Evolutionary conservation across 2,329 filamentous ascomycete species (phyloP), one percentile per base, ranked within the genome.

Genomic region (Alternaria sp.): DNA sequence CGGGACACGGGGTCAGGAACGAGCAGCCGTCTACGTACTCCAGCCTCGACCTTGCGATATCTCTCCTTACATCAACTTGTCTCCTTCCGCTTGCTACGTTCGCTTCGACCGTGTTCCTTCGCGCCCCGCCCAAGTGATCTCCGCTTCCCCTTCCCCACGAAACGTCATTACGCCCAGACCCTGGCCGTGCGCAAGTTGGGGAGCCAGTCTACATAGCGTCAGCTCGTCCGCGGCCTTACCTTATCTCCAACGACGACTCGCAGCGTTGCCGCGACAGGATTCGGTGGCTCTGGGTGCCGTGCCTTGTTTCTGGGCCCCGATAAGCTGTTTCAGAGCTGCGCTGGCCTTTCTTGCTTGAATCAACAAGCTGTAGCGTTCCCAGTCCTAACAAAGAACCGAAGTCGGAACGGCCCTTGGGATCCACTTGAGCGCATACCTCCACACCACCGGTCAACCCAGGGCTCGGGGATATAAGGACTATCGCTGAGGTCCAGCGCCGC

Each of bases 371-470:
- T 25, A 47, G 51, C 50, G 26, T 55, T 21, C 25, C 51, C 52
- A 47, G 47, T 44, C 64, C 45, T 50, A 59, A 74, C 73, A 74
- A 74, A 75, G 72, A 73, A 73, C 64, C 71, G 69, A 72, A 61
- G 67, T 71, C 73, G 73, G 75, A 69, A 74, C 64, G 64, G 50
- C 65, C 65, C 62, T 68, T 66, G 51, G 57, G 54, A 32, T 71
- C 74, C 74, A 73, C 71, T 69, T 72, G 69, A 64, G 69, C 73
- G 64, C 73, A 71, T 73, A 73, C 65, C 66, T 69, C 65, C 59
- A 55, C 59, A 68, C 63, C 61, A 58, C 57, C 47, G 26, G 55
- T 64, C 68, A 61, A 65, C 58, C 43, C 61, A 69, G 58, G 28
- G 61, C 49, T 30, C 43, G 40, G 43, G 54, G 9, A 54, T 49